Base-by-base conservation (phyloP, 306 rosid species). In the Prunus persica region DNA sequence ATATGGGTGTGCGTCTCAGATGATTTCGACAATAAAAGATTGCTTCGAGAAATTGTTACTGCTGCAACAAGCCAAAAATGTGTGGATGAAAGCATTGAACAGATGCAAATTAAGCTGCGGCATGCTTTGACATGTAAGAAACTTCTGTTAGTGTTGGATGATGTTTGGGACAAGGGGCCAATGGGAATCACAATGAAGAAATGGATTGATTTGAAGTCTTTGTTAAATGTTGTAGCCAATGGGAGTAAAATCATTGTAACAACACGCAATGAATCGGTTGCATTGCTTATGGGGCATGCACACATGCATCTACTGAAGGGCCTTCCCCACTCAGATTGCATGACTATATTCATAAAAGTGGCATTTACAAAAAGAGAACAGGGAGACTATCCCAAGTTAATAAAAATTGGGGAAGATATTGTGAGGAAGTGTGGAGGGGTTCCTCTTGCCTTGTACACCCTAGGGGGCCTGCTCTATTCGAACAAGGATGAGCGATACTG, bases 1-100 rank as follows among this genome's bases (percentile, higher is more conserved):
- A 0, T 74, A 14, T 80, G 83, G 83, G 80, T 80, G 12, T 72
- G 79, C n/a, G 41, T 80, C 30, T 80, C 75, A 28, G 45, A 65
- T 0, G 30, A 30, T 1, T 73, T 65, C 55, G 56, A 54, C 22
- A 5, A 27, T 2, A 56, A 52, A 57, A 8, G 8, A 19, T 27
- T 72, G 12, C 32, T 32, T 1, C 24, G 12, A 24, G 55, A 73
- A 32, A 52, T 72, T 10, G 13, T 25, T 19, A 69, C 32, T 2
- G 46, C 45, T 4, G 43, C 64, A 16, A 34, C 70, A 0, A 12
- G 1, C 0, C 20, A 78, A 27, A 51, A 2, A 0, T 3, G 15
- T 0, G 13, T 2, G 16, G 11, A 25, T 4, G 45, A 0, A 27
- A 18, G 20, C 14, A 2, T 71, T 19, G 49, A 63, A 9, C 5